Percentiles rank a stretch among this genome's conserved stretches.
phyloP scores from a whole-genome alignment of 2,329 filamentous ascomycete genomes.

The Coniochaeta ligniaria region DNA sequence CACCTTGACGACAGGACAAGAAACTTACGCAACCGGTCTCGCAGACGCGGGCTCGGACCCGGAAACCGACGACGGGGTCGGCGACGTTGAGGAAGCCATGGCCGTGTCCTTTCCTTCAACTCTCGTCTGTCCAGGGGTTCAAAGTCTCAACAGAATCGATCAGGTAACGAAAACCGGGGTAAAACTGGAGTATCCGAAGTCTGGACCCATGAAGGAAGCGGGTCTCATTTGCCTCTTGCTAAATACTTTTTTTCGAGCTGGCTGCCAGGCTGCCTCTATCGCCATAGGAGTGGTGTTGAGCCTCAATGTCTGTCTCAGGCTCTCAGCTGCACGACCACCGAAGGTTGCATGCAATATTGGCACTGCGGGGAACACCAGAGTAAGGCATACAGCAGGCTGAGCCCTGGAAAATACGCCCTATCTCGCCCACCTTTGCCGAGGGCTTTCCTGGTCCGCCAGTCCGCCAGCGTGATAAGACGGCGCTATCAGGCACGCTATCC shows the following conservation, averaged over 20 bases:
- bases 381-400: not conserved
- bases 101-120: not conserved
- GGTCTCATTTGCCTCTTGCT: slow-evolving; percentile 2
- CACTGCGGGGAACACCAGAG: too few relatives aligned
- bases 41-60: slow-evolving; percentile 2
- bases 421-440: not conserved
- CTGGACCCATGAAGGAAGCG: slow-evolving; percentile 1
- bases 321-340: not conserved
- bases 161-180: not conserved
- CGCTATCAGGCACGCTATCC: not conserved
- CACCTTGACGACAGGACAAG: not conserved
- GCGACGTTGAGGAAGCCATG: slow-evolving; percentile 3
- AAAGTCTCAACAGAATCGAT: not conserved
- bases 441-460: not conserved
- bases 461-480: not conserved
- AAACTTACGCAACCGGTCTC: slow-evolving; percentile 3
- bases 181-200: not conserved
- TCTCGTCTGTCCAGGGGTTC: not conserved
- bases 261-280: not conserved
- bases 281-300: not conserved
- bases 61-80: slow-evolving; percentile 3
- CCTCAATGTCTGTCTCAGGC: not conserved
- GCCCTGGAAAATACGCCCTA: not conserved
- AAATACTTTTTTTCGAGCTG: not conserved
- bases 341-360: not conserved